Base-by-base conservation (phyloP, 495 filamentous ascomycete genomes). In the Pyrenopolyporus hunteri region DNA sequence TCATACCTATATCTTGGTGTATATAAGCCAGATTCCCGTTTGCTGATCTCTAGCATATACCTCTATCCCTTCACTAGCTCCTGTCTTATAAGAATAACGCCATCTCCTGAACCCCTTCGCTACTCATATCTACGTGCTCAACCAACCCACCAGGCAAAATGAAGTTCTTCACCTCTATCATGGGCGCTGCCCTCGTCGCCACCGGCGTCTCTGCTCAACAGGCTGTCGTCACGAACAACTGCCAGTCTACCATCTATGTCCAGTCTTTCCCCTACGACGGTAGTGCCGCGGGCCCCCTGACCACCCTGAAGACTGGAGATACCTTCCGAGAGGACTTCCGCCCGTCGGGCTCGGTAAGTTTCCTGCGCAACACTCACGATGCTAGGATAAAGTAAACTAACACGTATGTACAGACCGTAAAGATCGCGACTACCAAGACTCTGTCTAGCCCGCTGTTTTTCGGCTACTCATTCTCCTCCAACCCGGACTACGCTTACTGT, bases 401-500 rank as follows among this genome's bases (percentile, higher is more conserved):
- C 44, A 25, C 5, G 19, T 36, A 44, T 55, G 17, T 7, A 16
- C 25, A 71, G 69, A 71, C 69, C 14, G 61, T 76, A n/a, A 78
- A 69, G 37, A 76, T 78, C 23, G 75, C 60, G 1, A 73, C 57
- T 0, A 76, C 67, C 49, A 74, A 67, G 28, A 72, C 68, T 23
- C 68, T 73, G 35, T 53, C 28, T 40, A 23, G 8, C 20, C 69
- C 69, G 2, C 60, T 71, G 5, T 71, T 71, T 67, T 70, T 71
- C 69, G 69, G 69, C 26, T 71, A 71, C 60, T 71, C 69, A 0
- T 71, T 70, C 60, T 48, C 23, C 54, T 16, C 48, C 0, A 68
- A 59, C 60, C 66, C 66, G 2, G 59, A 70, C 57, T 65, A 63
- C 3, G 69, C 60, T 37, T 71, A 71, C 57, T 71, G 66, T 53